Conservation (phyloP, 2,329 filamentous ascomycete species). For the Coleophoma crateriformis region DNA sequence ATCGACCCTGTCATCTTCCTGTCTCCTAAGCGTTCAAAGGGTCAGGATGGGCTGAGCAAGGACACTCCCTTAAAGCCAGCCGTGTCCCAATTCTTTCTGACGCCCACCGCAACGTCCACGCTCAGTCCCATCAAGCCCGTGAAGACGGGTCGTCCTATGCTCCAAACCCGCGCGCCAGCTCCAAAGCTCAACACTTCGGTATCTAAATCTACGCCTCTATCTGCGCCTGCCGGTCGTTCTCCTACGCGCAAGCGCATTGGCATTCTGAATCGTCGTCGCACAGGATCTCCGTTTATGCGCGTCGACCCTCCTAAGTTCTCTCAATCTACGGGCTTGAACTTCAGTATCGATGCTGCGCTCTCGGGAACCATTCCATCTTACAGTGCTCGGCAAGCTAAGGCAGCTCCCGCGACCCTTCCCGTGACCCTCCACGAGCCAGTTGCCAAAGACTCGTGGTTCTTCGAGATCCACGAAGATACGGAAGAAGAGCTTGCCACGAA, state of each 20-base stretch:
- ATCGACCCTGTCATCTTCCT: conserved; percentile 49
- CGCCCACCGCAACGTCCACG: conserved; percentile 24
- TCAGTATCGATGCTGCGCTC: conserved; percentile 80
- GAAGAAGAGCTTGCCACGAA: conserved; percentile 88
- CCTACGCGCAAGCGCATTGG: conserved; percentile 69
- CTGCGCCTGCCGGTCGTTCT: conserved; percentile 74
- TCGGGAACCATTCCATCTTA: conserved; percentile 68
- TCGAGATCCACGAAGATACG: conserved; percentile 91
- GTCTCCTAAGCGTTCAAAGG: conserved; percentile 52
- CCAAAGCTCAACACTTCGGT: conserved; percentile 37
- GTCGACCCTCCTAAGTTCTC: conserved; percentile 64
- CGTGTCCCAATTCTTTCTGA: conserved; percentile 22
- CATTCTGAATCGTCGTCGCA: conserved; percentile 63
- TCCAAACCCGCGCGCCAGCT: conserved; percentile 49
- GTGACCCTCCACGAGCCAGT: conserved; percentile 36
- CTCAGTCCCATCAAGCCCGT: conserved; percentile 13
- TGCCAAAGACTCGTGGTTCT: conserved; percentile 71
- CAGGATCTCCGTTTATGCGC: conserved; percentile 57
- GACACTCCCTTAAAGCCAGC: conserved; percentile 20
- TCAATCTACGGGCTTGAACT: conserved; percentile 50
- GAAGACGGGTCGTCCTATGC: conserved; percentile 28
- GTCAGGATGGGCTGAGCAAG: conserved; percentile 31
- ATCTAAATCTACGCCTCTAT: conserved; percentile 46
- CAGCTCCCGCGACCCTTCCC: conserved; percentile 15
- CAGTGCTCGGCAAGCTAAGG: conserved; percentile 35